Evolutionary conservation across 2,329 filamentous ascomycete species (phyloP).

Genomic region (Aspergillus tanneri): DNA sequence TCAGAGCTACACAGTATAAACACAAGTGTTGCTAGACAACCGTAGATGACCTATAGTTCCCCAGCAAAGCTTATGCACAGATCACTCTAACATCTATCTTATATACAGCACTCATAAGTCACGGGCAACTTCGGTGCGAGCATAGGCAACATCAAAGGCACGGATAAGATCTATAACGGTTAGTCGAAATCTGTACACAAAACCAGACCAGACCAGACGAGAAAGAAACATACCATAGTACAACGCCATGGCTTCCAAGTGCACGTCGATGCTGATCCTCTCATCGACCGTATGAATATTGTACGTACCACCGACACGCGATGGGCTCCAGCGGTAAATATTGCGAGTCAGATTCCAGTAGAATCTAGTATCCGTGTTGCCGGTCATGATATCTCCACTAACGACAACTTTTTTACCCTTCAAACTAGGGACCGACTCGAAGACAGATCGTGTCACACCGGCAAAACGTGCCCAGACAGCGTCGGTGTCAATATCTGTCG

Average conservation of each 20-base stretch:
- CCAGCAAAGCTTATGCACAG: no score
- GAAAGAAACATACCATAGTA: conserved; percentile 39
- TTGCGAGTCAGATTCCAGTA: conserved; percentile 55
- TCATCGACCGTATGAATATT: conserved; percentile 56
- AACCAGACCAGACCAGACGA: no score
- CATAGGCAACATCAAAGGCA: conserved; percentile 25
- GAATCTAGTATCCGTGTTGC: conserved; percentile 55
- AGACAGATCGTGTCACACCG: conserved; percentile 42
- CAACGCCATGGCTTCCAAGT: conserved; percentile 45
- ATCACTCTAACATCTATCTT: no score
- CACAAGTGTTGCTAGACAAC: no score
- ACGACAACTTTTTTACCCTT: conserved; percentile 42
- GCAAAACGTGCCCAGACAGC: conserved; percentile 39
- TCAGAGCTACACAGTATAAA: no score
- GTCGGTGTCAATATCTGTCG: conserved; percentile 31
- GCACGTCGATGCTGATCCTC: conserved; percentile 43
- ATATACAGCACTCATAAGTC: no score
- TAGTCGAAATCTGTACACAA: no score
- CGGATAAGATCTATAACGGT: conserved; percentile 30
- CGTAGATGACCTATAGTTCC: no score
- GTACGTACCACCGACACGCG: conserved; percentile 44
- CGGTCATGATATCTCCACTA: conserved; percentile 51
- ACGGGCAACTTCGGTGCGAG: no score
- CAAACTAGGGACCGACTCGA: conserved; percentile 35
- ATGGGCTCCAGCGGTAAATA: conserved; percentile 54